A percentile compares a stretch with the other conserved stretches of the same genome.
phyloP scores from a whole-genome alignment of 1,139 yeast genomes.

The Taphrina flavorubra region DNA sequence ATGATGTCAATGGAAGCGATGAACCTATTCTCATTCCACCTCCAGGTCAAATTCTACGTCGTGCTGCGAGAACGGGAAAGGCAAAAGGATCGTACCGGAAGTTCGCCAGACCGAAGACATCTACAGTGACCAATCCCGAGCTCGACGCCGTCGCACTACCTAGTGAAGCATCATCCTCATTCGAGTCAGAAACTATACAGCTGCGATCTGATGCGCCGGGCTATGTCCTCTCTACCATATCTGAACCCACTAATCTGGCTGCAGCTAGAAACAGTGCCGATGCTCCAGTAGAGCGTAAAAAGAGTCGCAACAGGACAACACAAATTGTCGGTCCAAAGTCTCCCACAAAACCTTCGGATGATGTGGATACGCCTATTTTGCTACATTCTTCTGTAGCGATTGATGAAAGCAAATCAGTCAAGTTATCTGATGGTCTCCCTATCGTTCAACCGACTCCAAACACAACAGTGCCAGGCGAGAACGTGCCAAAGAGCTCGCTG shows the following conservation, averaged over 20 bases:
- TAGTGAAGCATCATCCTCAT: not conserved
- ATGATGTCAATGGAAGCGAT: slow-evolving; percentile 3
- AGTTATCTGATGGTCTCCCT: not conserved
- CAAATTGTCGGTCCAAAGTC: slow-evolving; percentile 28
- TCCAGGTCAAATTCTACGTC: slow-evolving; percentile 34
- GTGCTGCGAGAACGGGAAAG: slow-evolving; percentile 38
- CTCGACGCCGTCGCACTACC: not conserved
- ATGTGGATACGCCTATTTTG: not conserved
- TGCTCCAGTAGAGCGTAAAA: slow-evolving; percentile 18
- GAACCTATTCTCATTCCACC: slow-evolving; percentile 34
- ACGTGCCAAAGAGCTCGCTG: not conserved
- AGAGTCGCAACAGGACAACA: slow-evolving; percentile 25
- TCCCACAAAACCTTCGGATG: not conserved
- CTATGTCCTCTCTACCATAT: not conserved
- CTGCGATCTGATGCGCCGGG: slow-evolving; percentile 11
- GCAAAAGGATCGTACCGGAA: slow-evolving; percentile 34
- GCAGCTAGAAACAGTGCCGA: not conserved
- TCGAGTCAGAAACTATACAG: slow-evolving; percentile 22
- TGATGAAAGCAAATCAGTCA: not conserved
- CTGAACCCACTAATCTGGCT: not conserved
- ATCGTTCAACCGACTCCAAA: not conserved
- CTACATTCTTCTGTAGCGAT: not conserved
- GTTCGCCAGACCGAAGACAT: slow-evolving; percentile 11
- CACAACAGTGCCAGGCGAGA: not conserved
- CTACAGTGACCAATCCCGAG: not conserved